A percentile compares a stretch with the other conserved stretches of the same genome.
Conservation (phyloP, 2,329 filamentous ascomycete genomes). For the Pseudocercospora cruenta region DNA sequence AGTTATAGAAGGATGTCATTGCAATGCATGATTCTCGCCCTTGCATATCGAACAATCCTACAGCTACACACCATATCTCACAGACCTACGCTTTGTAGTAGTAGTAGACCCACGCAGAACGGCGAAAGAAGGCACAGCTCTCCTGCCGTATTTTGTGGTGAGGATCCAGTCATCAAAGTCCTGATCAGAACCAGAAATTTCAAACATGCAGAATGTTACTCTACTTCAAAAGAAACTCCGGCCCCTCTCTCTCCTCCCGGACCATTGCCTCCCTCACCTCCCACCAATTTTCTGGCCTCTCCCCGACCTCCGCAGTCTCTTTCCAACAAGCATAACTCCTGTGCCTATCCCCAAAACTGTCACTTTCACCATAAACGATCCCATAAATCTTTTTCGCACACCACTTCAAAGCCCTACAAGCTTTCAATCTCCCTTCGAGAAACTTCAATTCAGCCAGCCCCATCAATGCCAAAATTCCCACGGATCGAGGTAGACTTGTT, state of each 20-base stretch:
- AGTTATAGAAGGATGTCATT: too few species aligned
- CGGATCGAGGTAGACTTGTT: background rate
- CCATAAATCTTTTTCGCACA: constrained; percentile 3
- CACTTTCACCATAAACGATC: constrained; percentile 3
- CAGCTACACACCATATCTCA: too few species aligned
- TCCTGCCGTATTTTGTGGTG: too few species aligned
- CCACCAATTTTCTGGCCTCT: background rate
- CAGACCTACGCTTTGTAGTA: too few species aligned
- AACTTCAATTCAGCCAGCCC: background rate
- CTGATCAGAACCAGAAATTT: too few species aligned
- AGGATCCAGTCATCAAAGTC: too few species aligned
- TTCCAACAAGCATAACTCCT: constrained; percentile 3
- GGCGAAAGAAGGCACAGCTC: too few species aligned
- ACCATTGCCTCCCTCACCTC: background rate
- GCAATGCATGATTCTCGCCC: too few species aligned
- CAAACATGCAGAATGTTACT: too few species aligned
- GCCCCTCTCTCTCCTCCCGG: background rate
- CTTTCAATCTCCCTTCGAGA: background rate
- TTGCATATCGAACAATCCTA: too few species aligned
- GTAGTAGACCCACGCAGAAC: too few species aligned
- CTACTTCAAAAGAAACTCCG: background rate
- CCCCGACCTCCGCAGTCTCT: background rate
- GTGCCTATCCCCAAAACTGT: constrained; percentile 2
- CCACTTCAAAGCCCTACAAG: background rate
- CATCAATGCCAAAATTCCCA: constrained; percentile 2